Evolutionary conservation across 2,329 filamentous ascomycete genomes (phyloP).

Genomic region (Diplodia mutila): DNA sequence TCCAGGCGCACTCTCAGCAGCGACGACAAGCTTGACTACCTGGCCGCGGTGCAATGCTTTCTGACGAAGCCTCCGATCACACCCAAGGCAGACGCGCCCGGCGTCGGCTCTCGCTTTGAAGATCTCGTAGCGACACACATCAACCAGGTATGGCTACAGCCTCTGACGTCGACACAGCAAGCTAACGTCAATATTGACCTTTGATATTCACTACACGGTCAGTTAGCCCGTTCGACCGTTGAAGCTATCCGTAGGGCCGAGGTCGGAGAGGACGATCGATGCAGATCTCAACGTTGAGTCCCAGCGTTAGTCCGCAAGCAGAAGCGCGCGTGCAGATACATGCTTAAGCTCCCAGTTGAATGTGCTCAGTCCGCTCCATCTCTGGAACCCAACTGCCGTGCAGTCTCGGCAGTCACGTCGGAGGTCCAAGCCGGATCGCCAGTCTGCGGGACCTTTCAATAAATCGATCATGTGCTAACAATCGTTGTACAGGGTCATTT

Average conservation of each 20-base stretch:
- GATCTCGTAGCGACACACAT: conserved; percentile 44
- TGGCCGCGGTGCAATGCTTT: conserved; percentile 41
- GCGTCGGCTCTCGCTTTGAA: conserved; percentile 42
- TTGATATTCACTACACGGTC: conserved; percentile 10
- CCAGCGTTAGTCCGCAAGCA: too few relatives aligned
- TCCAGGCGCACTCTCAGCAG: conserved; percentile 34
- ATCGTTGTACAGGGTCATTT: conserved; percentile 7
- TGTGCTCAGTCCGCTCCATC: not conserved
- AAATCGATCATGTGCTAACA: not conserved
- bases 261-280: not conserved
- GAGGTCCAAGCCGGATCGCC: not conserved
- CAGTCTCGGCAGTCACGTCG: not conserved
- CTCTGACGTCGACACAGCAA: not conserved
- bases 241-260: not conserved
- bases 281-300: not conserved
- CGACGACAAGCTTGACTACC: conserved; percentile 40
- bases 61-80: conserved; percentile 37
- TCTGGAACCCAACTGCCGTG: conserved; percentile 6
- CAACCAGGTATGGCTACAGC: conserved; percentile 36
- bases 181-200: not conserved
- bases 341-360: too few relatives aligned
- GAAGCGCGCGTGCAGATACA: too few relatives aligned
- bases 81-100: conserved; percentile 34
- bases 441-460: not conserved
- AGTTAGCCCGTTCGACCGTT: not conserved